Percentiles rank a stretch among this genome's conserved stretches.
Evolutionary conservation across 495 filamentous ascomycete species (phyloP).

Genomic region (Saxophila tyrrhenica): DNA sequence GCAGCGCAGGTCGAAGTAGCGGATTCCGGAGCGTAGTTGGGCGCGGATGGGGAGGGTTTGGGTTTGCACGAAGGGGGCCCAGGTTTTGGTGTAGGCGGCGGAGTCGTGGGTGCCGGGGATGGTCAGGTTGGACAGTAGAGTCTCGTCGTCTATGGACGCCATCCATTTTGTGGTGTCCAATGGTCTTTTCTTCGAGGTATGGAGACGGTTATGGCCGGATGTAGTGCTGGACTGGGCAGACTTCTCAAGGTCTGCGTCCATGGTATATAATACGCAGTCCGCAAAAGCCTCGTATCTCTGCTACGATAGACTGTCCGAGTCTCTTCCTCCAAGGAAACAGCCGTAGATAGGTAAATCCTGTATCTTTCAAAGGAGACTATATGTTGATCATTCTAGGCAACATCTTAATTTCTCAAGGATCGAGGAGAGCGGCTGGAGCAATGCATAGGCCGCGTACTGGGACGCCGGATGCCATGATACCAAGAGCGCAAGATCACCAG

Average conservation of each 20-base stretch:
- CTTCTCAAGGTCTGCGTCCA: not conserved
- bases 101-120: constrained; percentile 20
- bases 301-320: no score
- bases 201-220: not conserved
- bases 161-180: constrained; percentile 7
- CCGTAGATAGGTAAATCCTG: not conserved
- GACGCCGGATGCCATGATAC: no score
- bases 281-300: no score
- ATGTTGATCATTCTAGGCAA: not conserved
- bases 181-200: not conserved
- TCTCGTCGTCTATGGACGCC: constrained; percentile 5
- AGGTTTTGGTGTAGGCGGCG: constrained; percentile 10
- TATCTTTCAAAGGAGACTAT: not conserved
- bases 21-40: constrained; percentile 15
- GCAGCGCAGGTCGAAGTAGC: constrained; percentile 19
- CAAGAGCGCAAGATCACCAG: no score
- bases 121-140: constrained; percentile 8
- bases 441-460: no score
- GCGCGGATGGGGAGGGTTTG: constrained; percentile 7
- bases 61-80: constrained; percentile 15
- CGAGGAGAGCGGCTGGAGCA: no score
- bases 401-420: no score
- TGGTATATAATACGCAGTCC: not conserved
- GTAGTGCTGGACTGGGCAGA: not conserved
- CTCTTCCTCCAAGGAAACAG: no score